Conservation (phyloP, 176 grass and related monocot genomes). For the Oryza rufipogon region DNA sequence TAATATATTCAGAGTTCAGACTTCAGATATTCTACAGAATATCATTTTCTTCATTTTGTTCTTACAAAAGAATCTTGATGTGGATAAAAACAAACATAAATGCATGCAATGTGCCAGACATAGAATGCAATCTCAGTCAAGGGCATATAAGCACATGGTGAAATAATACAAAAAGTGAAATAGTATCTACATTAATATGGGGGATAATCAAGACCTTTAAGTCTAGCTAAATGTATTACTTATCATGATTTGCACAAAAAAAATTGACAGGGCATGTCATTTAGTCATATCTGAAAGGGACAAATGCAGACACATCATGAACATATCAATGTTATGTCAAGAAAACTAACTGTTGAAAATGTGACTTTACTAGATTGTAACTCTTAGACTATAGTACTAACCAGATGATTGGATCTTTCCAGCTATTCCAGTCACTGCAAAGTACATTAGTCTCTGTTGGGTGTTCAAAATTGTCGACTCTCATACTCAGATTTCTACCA, state of each 20-base stretch:
- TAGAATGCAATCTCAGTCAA: not conserved
- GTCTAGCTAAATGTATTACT: not conserved
- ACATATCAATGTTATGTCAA: not conserved
- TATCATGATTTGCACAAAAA: not conserved
- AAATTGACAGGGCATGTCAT: not conserved
- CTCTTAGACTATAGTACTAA: conserved; percentile 40
- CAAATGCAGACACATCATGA: not conserved
- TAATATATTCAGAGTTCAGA: not conserved
- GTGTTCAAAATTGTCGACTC: conserved; percentile 83
- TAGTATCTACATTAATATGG: not conserved
- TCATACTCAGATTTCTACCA: conserved; percentile 69
- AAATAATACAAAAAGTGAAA: not conserved
- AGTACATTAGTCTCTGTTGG: conserved; percentile 81
- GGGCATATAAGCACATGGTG: not conserved
- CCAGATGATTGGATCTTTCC: conserved; percentile 93
- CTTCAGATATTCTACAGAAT: conserved; percentile 1
- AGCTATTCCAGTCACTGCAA: conserved; percentile 80
- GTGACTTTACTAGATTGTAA: not conserved
- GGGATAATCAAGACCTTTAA: not conserved
- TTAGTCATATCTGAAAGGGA: not conserved
- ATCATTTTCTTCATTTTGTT: not conserved
- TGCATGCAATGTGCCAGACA: not conserved
- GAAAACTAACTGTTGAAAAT: not conserved
- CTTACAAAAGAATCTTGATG: not conserved
- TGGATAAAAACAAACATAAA: not conserved